These are phyloP conservation scores for Pichia paraexigua DNA, from an alignment of 805 yeast genomes.

Conservation along the genomic window DNA sequence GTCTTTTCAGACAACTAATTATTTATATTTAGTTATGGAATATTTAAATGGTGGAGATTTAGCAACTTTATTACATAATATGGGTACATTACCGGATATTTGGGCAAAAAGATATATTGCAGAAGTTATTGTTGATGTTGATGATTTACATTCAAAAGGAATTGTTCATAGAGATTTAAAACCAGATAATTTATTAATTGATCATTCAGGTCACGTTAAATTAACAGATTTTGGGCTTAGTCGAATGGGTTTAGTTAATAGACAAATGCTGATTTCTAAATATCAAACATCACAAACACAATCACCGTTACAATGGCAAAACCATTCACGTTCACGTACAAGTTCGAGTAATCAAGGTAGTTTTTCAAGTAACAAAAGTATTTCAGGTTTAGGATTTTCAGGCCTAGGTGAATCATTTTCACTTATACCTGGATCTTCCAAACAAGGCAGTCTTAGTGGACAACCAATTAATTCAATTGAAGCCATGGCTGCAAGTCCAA, in stretches of 20 bases:
- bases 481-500: not conserved
- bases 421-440: conserved; percentile 7
- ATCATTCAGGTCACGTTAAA: conserved; percentile 79
- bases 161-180: conserved; percentile 92
- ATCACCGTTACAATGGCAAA: not conserved
- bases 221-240: conserved; percentile 93
- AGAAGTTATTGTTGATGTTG: conserved; percentile 85
- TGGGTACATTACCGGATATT: conserved; percentile 75
- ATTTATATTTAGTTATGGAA: conserved; percentile 90
- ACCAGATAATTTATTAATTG: conserved; percentile 89
- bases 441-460: conserved; percentile 7
- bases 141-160: conserved; percentile 79
- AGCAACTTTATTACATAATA: conserved; percentile 72
- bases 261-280: conserved; percentile 43
- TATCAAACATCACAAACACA: not conserved
- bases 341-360: not conserved
- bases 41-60: conserved; percentile 94
- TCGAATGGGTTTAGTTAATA: conserved; percentile 76
- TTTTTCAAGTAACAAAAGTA: conserved; percentile 5
- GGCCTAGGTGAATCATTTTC: conserved; percentile 1
- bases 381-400: conserved; percentile 4
- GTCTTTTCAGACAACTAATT: conserved; percentile 83
- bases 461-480: conserved; percentile 1
- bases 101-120: conserved; percentile 86
- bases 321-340: not conserved